Evolutionary conservation across 2,329 filamentous ascomycete genomes (phyloP), one percentile per base, ranked within the genome.

Genomic region (Mycosphaerelloides madeirae): DNA sequence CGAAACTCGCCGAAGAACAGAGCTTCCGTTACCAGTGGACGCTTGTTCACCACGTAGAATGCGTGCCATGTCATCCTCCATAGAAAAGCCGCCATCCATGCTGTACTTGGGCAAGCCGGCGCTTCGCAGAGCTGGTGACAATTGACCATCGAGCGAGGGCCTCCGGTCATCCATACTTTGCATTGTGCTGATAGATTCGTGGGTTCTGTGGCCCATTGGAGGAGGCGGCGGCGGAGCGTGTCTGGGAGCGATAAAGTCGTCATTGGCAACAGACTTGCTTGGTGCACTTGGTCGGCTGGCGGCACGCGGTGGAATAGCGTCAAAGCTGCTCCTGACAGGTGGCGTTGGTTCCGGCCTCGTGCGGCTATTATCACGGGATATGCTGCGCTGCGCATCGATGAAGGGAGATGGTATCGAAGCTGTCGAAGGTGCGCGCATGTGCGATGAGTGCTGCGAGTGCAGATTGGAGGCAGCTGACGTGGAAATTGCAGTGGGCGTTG

Each of bases 21-120:
- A 91, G 41, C 53, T 45, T 46, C 47, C 38, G 54, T 64, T 43
- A 64, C 62, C 49, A 13, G 54, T 77, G 75, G 57, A 67, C 53
- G 47, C 43, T 18, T 64, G 62, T 48, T 91, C 87, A 15, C 80
- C 83, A 31, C 82, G 85, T 48, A 95, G 74, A 46, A 96, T 91
- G 45, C 90, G 84, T 42, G 87, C 85, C 80, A 96, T 88, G 62
- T 97, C 93, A 65, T 96, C 90, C 54, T 97, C 91, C 83, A 95
- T 82, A 48, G 85, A 93, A 61, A 96, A 93, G 54, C 95, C 89
- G 43, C 83, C 87, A 41, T 87, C 87, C 33, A 79, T 77, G 65
- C 85, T 95, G 49, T 79, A 70, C 29, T 71, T 69, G 11, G 72
- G 72, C 38, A 71, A 54, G 38, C 58, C 57, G 42, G 61, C 54